Percentiles rank a stretch among this genome's conserved stretches.
phyloP scores from a whole-genome alignment of 2,329 filamentous ascomycete genomes.

The Talaromyces funiculosus region DNA sequence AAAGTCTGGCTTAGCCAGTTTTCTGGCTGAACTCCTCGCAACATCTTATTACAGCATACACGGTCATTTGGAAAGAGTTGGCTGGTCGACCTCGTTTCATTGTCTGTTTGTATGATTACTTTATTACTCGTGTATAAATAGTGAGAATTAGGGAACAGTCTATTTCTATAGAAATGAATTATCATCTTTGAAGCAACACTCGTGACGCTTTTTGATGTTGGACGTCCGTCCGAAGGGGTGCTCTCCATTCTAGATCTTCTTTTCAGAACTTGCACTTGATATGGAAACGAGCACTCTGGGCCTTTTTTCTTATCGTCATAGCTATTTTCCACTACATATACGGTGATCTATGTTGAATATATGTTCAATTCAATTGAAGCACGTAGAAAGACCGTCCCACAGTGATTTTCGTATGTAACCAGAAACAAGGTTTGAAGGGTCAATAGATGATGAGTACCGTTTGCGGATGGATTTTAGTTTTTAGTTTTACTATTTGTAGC shows the following conservation, averaged over 20 bases:
- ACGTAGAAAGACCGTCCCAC: no score
- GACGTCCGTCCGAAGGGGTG: background rate
- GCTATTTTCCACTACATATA: no score
- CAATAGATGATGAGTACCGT: background rate
- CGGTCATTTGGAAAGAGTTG: slow-evolving; percentile 4
- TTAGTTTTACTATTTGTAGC: background rate
- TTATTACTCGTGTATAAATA: background rate
- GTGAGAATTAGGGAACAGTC: background rate
- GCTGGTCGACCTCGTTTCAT: slow-evolving; percentile 7
- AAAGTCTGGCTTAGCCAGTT: background rate
- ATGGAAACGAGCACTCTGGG: background rate
- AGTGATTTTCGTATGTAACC: background rate
- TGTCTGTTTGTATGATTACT: background rate
- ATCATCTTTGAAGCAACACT: background rate
- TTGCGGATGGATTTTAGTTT: background rate
- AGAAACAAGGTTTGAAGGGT: background rate
- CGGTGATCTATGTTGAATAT: no score
- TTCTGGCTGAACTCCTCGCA: background rate
- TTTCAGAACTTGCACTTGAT: background rate
- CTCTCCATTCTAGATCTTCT: background rate
- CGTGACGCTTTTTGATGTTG: background rate
- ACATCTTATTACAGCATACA: background rate
- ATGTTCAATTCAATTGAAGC: no score
- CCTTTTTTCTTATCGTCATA: no score
- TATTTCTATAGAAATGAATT: background rate